phyloP scores from a whole-genome alignment of 139 green algal genomes.

The Picochlorum sp. region DNA sequence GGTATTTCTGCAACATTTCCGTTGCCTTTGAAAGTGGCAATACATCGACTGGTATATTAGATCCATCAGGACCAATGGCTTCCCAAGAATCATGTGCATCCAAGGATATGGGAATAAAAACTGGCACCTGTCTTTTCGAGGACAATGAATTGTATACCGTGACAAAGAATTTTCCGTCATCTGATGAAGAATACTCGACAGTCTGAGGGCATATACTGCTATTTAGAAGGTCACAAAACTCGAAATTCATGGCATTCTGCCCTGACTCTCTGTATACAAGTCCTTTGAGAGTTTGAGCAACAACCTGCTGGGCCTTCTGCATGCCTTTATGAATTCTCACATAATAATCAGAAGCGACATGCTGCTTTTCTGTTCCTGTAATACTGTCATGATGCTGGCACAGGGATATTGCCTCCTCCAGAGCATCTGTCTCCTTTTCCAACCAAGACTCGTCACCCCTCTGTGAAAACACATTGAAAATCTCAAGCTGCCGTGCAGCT shows the following conservation, averaged over 20 bases:
- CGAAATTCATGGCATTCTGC: conserved; percentile 9
- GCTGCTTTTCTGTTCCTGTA: conserved; percentile 77
- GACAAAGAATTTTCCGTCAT: conserved; percentile 35
- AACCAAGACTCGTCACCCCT: not conserved
- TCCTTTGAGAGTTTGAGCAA: conserved; percentile 6
- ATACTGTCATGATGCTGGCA: conserved; percentile 82
- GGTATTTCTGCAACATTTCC: conserved; percentile 27
- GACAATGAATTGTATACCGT: conserved; percentile 70
- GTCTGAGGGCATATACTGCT: conserved; percentile 46
- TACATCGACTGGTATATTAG: conserved; percentile 30
- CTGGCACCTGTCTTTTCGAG: conserved; percentile 39
- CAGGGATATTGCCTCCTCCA: conserved; percentile 59
- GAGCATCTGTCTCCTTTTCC: conserved; percentile 16
- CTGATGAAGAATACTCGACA: conserved; percentile 22
- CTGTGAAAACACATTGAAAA: conserved; percentile 3
- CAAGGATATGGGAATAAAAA: conserved; percentile 53
- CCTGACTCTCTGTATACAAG: conserved; percentile 12
- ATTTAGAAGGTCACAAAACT: conserved; percentile 49
- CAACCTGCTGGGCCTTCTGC: conserved; percentile 27
- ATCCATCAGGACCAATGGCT: conserved; percentile 33
- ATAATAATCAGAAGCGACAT: conserved; percentile 77
- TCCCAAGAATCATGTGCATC: conserved; percentile 13
- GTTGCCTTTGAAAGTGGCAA: conserved; percentile 30
- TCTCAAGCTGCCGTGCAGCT: conserved; percentile 65
- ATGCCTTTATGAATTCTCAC: conserved; percentile 33